These are phyloP conservation scores for Flueggea neowawraea DNA, from an alignment of 441 rosid genomes.

Conservation along the genomic window DNA sequence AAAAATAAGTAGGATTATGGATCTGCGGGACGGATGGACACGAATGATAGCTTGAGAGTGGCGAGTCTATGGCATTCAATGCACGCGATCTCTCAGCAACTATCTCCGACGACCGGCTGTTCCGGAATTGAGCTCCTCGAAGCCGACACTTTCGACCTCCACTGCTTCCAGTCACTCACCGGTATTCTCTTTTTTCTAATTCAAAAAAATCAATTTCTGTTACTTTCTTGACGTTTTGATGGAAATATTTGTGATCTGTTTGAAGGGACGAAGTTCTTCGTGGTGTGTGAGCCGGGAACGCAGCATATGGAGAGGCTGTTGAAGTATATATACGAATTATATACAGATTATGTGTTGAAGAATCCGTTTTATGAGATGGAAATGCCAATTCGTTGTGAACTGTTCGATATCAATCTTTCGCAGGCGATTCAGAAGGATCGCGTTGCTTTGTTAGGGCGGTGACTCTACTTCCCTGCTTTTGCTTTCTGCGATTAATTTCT, in stretches of 20 bases:
- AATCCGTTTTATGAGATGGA: constrained; percentile 93
- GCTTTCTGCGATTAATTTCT: too few relatives aligned
- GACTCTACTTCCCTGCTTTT: background rate
- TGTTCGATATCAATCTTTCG: constrained; percentile 67
- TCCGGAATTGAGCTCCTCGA: constrained; percentile 71
- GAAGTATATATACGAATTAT: constrained; percentile 63
- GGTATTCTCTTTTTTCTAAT: constrained; percentile 24
- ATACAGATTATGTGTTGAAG: constrained; percentile 80
- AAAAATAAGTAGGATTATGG: constrained; percentile 51
- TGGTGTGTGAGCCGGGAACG: constrained; percentile 73
- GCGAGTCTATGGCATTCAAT: constrained; percentile 89
- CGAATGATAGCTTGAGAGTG: constrained; percentile 83
- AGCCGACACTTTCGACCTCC: constrained; percentile 78
- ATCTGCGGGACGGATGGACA: constrained; percentile 75
- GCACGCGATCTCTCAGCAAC: constrained; percentile 92
- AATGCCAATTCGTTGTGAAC: constrained; percentile 88
- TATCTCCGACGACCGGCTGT: constrained; percentile 68
- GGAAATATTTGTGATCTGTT: background rate
- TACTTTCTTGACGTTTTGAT: background rate
- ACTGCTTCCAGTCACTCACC: constrained; percentile 80
- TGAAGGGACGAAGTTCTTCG: constrained; percentile 83
- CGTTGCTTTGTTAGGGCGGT: constrained; percentile 54
- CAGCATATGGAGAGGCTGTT: constrained; percentile 69
- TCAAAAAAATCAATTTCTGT: background rate
- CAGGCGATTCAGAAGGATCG: constrained; percentile 76